A percentile compares a stretch with the other conserved stretches of the same genome.
Conservation (phyloP, 169 alveolate genomes). For the Cryptosporidium ryanae region DNA sequence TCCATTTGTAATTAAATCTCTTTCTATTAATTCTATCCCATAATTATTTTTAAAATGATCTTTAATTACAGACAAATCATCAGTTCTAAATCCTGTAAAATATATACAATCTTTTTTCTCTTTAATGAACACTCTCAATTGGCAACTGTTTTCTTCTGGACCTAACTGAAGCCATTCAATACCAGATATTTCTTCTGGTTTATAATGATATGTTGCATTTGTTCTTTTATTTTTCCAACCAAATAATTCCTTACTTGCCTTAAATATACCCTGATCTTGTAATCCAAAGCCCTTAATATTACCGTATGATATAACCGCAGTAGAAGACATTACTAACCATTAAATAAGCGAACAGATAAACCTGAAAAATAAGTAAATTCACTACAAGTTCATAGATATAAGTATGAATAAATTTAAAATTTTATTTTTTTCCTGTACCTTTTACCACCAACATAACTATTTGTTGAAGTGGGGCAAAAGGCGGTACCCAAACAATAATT, state of each 20-base stretch:
- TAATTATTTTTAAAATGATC: constrained; percentile 87
- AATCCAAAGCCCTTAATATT: constrained; percentile 65
- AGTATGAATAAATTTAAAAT: neutral
- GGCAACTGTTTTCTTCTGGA: constrained; percentile 77
- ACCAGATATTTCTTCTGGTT: constrained; percentile 83
- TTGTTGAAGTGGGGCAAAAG: neutral
- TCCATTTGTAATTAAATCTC: constrained; percentile 84
- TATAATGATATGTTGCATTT: constrained; percentile 89
- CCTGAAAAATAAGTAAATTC: no score
- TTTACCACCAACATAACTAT: neutral
- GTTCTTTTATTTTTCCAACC: constrained; percentile 92
- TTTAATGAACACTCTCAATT: constrained; percentile 81
- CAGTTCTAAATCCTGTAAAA: constrained; percentile 63
- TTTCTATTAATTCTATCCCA: constrained; percentile 77
- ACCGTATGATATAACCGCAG: constrained; percentile 57
- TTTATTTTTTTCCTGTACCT: neutral
- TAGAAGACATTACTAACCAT: neutral
- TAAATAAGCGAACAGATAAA: no score
- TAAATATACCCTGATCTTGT: constrained; percentile 86
- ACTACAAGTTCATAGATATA: neutral
- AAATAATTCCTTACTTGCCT: constrained; percentile 88
- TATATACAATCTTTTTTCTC: constrained; percentile 80
- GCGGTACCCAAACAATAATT: neutral
- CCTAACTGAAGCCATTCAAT: constrained; percentile 86
- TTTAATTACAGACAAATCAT: constrained; percentile 81